Evolutionary conservation across 139 green algal genomes (phyloP), one percentile per base, ranked within the genome.

Genomic region (Ettlia oleoabundans): DNA sequence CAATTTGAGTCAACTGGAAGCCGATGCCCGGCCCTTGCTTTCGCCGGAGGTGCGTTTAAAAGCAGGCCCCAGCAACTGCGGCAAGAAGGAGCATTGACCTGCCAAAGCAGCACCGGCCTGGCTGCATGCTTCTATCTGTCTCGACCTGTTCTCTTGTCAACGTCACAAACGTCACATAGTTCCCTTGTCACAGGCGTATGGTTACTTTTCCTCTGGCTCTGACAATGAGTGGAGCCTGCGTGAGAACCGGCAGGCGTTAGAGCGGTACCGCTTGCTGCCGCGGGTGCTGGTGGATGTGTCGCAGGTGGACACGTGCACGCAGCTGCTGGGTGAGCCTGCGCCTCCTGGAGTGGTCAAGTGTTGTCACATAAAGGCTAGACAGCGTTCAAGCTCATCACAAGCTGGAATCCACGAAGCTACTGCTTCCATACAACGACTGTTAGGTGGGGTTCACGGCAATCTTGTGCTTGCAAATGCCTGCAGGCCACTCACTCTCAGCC

Each of bases 251-350:
- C 68, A 41, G 19, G 80, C 61, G 0, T 93, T 91, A n/a, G n/a
- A 15, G 0, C 73, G 87, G 2, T 89, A 89, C 68, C 80, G 83
- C 43, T 83, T 96, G 33, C 63, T 96, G 68, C 47, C 47, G 7
- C 84, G 90, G 18, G 84, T 91, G 40, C 82, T 95, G 82, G 77
- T 91, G 28, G 87, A 96, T 58, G 92, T 96, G 8, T 88, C 80
- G 18, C 76, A 65, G 0, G 81, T 95, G 1, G 81, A 91, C 68
- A 90, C 84, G 15, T 81, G 58, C 15, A 79, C 76, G 38, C 71
- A 32, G 0, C 32, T 95, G 51, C 83, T 93, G 6, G 89, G 90
- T 84, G 68, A 63, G 76, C 33, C n/a, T n/a, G n/a, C n/a, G n/a
- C n/a, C n/a, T n/a, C n/a, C n/a, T n/a, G n/a, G n/a, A n/a, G n/a